phyloP scores from a whole-genome alignment of 495 filamentous ascomycete genomes.

The Pseudoneurospora amorphoporcata region DNA sequence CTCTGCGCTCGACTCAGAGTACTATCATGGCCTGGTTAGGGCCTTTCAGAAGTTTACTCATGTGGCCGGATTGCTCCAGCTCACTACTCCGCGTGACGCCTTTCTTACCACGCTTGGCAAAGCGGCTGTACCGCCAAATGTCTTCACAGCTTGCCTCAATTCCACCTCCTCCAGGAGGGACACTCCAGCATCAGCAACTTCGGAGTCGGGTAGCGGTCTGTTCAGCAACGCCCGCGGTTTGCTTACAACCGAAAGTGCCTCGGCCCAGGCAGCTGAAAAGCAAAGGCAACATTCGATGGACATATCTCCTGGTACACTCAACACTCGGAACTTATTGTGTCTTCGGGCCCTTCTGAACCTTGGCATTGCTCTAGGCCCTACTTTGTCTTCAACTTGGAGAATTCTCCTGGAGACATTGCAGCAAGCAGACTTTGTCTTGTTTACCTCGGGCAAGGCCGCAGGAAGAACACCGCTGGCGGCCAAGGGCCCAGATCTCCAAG shows the following conservation, averaged over 20 bases:
- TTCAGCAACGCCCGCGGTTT: conserved; percentile 55
- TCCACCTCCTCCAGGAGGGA: conserved; percentile 22
- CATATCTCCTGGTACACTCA: conserved; percentile 46
- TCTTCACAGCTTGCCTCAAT: conserved; percentile 52
- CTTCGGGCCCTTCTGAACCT: conserved; percentile 83
- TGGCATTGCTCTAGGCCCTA: conserved; percentile 88
- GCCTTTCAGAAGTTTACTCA: conserved; percentile 94
- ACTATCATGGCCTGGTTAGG: conserved; percentile 84
- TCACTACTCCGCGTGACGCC: conserved; percentile 81
- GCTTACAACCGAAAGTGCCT: conserved; percentile 51
- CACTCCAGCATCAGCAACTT: conserved; percentile 12
- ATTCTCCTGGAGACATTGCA: conserved; percentile 87
- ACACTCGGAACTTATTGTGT: conserved; percentile 81
- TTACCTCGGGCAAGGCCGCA: conserved; percentile 41
- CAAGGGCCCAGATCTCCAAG: conserved; percentile 31
- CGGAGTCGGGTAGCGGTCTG: conserved; percentile 41
- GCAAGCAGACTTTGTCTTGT: conserved; percentile 79
- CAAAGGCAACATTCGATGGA: conserved; percentile 44
- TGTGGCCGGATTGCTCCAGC: conserved; percentile 77
- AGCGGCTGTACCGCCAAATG: conserved; percentile 72
- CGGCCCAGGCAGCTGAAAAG: conserved; percentile 37
- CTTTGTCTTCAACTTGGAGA: conserved; percentile 72
- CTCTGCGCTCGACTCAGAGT: conserved; percentile 85
- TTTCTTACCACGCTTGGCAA: conserved; percentile 92
- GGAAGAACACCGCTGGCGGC: conserved; percentile 34